Conservation (phyloP, 192 early-diverging fungal species). For the Linnemannia schmuckeri region DNA sequence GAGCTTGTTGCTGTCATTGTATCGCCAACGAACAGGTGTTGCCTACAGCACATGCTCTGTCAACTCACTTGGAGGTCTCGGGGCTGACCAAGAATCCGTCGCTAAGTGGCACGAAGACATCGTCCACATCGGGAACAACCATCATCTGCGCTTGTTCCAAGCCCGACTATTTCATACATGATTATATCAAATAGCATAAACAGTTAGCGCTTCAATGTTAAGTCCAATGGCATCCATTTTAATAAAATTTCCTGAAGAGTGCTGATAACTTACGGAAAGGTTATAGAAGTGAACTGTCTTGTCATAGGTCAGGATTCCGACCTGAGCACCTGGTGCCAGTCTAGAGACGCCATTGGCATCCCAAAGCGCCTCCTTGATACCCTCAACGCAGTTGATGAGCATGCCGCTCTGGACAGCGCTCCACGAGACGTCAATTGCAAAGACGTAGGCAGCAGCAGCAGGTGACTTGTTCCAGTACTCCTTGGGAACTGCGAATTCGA, state of each 20-base stretch:
- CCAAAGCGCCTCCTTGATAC: constrained; percentile 81
- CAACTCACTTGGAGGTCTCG: constrained; percentile 72
- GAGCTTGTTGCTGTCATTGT: background rate
- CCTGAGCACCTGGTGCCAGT: constrained; percentile 69
- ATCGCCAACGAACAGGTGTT: constrained; percentile 9
- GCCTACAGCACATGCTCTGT: background rate
- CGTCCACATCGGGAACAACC: constrained; percentile 91
- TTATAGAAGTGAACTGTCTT: constrained; percentile 96
- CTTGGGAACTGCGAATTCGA: constrained; percentile 92
- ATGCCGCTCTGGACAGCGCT: constrained; percentile 88
- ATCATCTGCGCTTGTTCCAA: constrained; percentile 95
- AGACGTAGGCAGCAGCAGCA: constrained; percentile 80
- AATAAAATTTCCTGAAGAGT: background rate
- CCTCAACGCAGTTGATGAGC: constrained; percentile 73
- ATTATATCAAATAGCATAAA: background rate
- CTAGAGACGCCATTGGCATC: constrained; percentile 51
- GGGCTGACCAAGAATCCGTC: constrained; percentile 95
- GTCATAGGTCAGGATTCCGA: constrained; percentile 95
- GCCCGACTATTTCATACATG: constrained; percentile 58
- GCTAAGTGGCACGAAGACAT: constrained; percentile 95
- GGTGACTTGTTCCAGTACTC: constrained; percentile 82
- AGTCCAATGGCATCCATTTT: background rate
- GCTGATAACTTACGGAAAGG: constrained; percentile 68
- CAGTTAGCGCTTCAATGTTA: background rate
- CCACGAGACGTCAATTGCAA: constrained; percentile 97